phyloP scores from a whole-genome alignment of 2,329 filamentous ascomycete species.

The Dactylellina haptotyla region DNA sequence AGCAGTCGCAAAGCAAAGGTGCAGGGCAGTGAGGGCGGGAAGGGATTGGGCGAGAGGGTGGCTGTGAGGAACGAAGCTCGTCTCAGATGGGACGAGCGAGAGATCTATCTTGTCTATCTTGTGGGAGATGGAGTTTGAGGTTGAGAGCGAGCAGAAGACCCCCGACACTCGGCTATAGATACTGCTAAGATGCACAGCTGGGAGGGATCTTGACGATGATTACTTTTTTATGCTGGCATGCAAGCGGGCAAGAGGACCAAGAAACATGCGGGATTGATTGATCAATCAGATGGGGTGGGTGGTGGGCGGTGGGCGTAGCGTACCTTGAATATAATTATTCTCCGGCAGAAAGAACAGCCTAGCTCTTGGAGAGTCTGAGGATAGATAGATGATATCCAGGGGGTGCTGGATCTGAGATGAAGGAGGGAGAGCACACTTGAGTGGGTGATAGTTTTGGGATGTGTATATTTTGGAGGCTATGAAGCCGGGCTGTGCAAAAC shows the following conservation, averaged over 20 bases:
- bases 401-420: background rate
- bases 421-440: too few species aligned
- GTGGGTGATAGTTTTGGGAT: too few species aligned
- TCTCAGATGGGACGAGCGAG: slow-evolving; percentile 32
- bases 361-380: background rate
- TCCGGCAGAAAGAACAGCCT: slow-evolving; percentile 17
- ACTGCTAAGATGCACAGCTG: slow-evolving; percentile 20
- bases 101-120: background rate
- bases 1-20: slow-evolving; percentile 19
- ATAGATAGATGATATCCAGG: background rate
- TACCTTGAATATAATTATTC: slow-evolving; percentile 40
- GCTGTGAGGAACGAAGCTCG: slow-evolving; percentile 37
- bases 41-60: slow-evolving; percentile 29
- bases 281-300: background rate
- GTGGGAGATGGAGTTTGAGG: background rate
- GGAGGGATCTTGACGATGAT: slow-evolving; percentile 19
- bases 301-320: background rate
- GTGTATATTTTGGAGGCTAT: slow-evolving; percentile 29
- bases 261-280: too few species aligned
- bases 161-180: slow-evolving; percentile 37
- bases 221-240: slow-evolving; percentile 42
- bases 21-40: slow-evolving; percentile 40
- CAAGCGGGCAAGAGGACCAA: too few species aligned
- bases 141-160: slow-evolving; percentile 1
- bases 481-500: slow-evolving; percentile 53